Conservation (phyloP, 2,329 filamentous ascomycete species). For the Tricladium varicosporioides region DNA sequence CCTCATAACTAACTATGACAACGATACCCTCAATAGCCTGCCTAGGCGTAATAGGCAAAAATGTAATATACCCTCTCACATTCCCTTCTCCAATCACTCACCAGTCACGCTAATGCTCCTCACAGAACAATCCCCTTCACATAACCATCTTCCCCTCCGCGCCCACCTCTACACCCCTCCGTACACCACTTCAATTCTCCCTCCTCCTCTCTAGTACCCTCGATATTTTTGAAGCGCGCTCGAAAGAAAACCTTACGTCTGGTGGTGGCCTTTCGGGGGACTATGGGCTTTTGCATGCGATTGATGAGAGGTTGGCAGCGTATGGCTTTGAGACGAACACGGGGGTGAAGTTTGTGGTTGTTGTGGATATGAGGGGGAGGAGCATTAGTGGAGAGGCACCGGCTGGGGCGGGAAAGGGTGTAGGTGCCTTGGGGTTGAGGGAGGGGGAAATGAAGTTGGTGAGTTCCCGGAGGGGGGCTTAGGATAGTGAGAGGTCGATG, state of each 20-base stretch:
- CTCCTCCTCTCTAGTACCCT: constrained; percentile 88
- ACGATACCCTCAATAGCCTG: constrained; percentile 82
- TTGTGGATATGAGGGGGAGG: constrained; percentile 86
- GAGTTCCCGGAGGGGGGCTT: no score
- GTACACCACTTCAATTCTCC: constrained; percentile 82
- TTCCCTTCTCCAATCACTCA: background rate
- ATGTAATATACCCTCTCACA: constrained; percentile 53
- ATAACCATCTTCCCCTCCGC: constrained; percentile 76
- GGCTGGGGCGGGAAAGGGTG: constrained; percentile 25
- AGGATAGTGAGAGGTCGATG: constrained; percentile 11
- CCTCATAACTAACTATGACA: constrained; percentile 39
- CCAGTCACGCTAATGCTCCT: background rate
- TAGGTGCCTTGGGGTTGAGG: constrained; percentile 59
- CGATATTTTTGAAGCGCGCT: constrained; percentile 87
- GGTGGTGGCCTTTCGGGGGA: constrained; percentile 67
- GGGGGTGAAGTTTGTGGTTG: constrained; percentile 82
- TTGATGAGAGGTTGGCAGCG: constrained; percentile 88
- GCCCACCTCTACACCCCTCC: constrained; percentile 50
- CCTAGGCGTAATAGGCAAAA: constrained; percentile 89
- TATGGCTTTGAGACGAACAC: constrained; percentile 98
- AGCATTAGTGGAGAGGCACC: constrained; percentile 29
- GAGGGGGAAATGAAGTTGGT: constrained; percentile 87
- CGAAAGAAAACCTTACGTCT: constrained; percentile 61
- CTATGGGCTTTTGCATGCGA: constrained; percentile 84
- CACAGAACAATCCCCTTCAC: constrained; percentile 92